Evolutionary conservation across 2,329 filamentous ascomycete genomes (phyloP).

Genomic region (Neurospora sp.): DNA sequence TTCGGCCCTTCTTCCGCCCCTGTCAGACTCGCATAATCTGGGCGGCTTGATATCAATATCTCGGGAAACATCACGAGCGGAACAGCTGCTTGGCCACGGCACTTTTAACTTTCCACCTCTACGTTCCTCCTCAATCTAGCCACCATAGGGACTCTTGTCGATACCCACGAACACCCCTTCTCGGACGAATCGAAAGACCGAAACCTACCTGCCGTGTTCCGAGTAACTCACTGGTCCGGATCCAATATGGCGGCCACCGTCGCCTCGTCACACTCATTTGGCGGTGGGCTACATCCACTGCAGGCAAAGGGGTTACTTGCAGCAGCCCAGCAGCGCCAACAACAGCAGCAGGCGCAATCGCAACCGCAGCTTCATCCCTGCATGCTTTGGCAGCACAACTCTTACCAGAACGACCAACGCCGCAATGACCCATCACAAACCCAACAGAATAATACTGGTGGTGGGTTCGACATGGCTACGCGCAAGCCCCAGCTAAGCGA

Average conservation of each 20-base stretch:
- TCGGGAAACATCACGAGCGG: neutral
- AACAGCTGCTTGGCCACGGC: neutral
- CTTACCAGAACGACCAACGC: neutral
- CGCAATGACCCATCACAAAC: constrained; percentile 1
- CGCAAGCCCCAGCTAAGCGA: constrained; percentile 38
- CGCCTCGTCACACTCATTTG: constrained; percentile 15
- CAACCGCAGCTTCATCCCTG: constrained; percentile 11
- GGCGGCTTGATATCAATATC: neutral
- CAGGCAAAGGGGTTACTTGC: constrained; percentile 12
- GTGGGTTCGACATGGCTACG: constrained; percentile 13
- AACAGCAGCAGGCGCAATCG: constrained; percentile 8
- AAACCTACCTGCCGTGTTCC: neutral
- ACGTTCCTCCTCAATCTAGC: neutral
- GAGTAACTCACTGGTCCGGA: neutral
- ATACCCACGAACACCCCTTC: neutral
- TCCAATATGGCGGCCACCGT: constrained; percentile 19
- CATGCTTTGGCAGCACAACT: neutral
- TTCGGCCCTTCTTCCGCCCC: neutral
- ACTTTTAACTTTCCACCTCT: neutral
- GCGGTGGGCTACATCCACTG: constrained; percentile 16
- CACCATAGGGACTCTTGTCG: neutral
- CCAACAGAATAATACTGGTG: constrained; percentile 4
- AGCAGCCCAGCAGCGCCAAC: constrained; percentile 6
- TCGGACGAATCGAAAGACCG: neutral
- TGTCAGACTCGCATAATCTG: neutral